These are phyloP conservation scores for Beauveria scarabaeidicola DNA, from an alignment of 2,329 filamentous ascomycete genomes.

Conservation along the genomic window DNA sequence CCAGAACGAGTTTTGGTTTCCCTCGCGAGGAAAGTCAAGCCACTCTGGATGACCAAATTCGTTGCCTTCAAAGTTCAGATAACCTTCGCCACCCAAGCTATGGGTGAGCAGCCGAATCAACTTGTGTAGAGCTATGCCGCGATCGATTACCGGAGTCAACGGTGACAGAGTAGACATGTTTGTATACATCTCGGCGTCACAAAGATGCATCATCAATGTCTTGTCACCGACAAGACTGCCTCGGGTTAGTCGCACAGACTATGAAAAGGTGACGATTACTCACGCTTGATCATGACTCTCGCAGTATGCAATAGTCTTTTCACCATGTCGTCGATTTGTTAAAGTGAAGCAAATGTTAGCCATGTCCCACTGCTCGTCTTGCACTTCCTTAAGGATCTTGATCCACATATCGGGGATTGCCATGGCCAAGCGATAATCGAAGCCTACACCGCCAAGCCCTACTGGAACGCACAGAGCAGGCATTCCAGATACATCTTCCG, in stretches of 20 bases:
- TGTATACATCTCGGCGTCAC: slow-evolving; percentile 94
- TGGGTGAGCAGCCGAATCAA: slow-evolving; percentile 95
- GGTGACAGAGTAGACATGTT: slow-evolving; percentile 85
- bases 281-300: slow-evolving; percentile 98
- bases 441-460: slow-evolving; percentile 82
- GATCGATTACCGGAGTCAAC: slow-evolving; percentile 81
- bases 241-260: slow-evolving; percentile 16
- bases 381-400: slow-evolving; percentile 91
- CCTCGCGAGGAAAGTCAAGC: slow-evolving; percentile 94
- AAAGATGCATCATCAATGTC: slow-evolving; percentile 94
- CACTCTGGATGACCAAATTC: slow-evolving; percentile 98
- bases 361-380: slow-evolving; percentile 89
- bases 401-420: slow-evolving; percentile 98
- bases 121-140: slow-evolving; percentile 90
- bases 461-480: slow-evolving; percentile 86
- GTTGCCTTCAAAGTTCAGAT: slow-evolving; percentile 97
- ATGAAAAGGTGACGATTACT: slow-evolving; percentile 28
- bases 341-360: slow-evolving; percentile 75
- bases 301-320: slow-evolving; percentile 97
- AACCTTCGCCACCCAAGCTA: slow-evolving; percentile 85
- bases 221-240: slow-evolving; percentile 88
- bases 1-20: slow-evolving; percentile 89
- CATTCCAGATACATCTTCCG: slow-evolving; percentile 98
- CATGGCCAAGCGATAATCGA: slow-evolving; percentile 97
- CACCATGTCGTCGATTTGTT: slow-evolving; percentile 86